These are phyloP conservation scores for Clonostachys solani DNA, from an alignment of 2,329 filamentous ascomycete genomes.

Conservation along the genomic window DNA sequence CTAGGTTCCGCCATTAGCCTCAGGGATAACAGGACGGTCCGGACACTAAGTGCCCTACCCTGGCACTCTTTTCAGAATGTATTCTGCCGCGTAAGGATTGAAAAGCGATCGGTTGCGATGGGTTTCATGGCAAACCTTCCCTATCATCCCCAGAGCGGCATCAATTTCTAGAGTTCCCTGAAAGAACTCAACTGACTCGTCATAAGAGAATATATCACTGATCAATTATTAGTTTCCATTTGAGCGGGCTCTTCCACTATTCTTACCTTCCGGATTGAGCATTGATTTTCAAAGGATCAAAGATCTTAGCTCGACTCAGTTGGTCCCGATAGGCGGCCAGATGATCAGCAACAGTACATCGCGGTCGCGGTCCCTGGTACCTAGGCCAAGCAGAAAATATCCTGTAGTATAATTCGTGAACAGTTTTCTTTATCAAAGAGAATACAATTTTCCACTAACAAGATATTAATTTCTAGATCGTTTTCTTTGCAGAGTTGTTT, in stretches of 20 bases:
- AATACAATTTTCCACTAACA: too few species aligned
- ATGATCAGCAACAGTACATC: background rate
- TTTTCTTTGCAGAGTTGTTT: too few species aligned
- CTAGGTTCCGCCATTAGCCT: slow-evolving; percentile 1
- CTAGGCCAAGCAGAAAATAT: background rate
- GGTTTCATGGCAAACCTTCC: slow-evolving; percentile 22
- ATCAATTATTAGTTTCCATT: slow-evolving; percentile 12
- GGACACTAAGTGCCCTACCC: slow-evolving; percentile 7
- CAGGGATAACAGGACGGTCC: background rate
- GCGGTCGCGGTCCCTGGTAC: background rate
- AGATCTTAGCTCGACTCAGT: slow-evolving; percentile 1
- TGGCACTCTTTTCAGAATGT: slow-evolving; percentile 20
- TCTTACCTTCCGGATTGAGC: slow-evolving; percentile 9
- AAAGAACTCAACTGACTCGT: slow-evolving; percentile 25
- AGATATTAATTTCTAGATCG: too few species aligned
- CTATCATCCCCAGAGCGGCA: slow-evolving; percentile 18
- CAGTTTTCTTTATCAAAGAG: too few species aligned
- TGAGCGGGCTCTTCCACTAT: background rate
- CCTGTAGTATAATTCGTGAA: background rate
- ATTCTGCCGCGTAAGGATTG: slow-evolving; percentile 17
- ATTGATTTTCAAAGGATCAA: slow-evolving; percentile 7
- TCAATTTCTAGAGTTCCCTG: slow-evolving; percentile 19
- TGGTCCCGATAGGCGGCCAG: slow-evolving; percentile 2
- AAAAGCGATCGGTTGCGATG: slow-evolving; percentile 23
- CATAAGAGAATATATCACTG: slow-evolving; percentile 16